Conservation (phyloP, 2,329 filamentous ascomycete genomes). For the Teratosphaeria destructans region DNA sequence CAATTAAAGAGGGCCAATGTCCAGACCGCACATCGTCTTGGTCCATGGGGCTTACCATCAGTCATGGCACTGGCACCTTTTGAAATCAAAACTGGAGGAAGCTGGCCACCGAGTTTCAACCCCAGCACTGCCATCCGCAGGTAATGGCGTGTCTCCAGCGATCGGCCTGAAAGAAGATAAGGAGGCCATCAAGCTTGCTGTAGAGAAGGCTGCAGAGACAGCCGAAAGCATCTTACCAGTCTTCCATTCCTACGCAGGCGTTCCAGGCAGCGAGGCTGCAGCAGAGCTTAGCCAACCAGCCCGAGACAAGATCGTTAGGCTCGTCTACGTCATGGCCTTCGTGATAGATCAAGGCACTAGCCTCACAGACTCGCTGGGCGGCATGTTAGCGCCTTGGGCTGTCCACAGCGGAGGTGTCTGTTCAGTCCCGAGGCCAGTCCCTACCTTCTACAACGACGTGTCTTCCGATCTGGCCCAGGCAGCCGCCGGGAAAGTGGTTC, state of each 20-base stretch:
- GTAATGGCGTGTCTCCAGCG: conserved; percentile 1
- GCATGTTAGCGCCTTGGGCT: conserved; percentile 6
- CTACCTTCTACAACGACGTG: conserved; percentile 11
- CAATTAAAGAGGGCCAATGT: conserved; percentile 1
- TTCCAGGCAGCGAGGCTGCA: conserved; percentile 12
- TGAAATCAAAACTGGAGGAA: conserved; percentile 5
- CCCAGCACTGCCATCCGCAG: conserved; percentile 8
- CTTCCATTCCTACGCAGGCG: conserved; percentile 12
- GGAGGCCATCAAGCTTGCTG: conserved; percentile 6
- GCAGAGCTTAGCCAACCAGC: conserved; percentile 5
- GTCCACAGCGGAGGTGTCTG: background rate
- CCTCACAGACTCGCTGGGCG: background rate
- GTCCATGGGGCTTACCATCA: conserved; percentile 12
- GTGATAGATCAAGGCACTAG: conserved; percentile 5
- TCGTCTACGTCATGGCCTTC: conserved; percentile 11
- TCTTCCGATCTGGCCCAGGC: conserved; percentile 7
- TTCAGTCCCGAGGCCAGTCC: conserved; percentile 6
- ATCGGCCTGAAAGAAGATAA: conserved; percentile 4
- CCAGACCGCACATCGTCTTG: conserved; percentile 11
- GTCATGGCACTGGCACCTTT: conserved; percentile 7
- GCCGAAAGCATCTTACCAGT: conserved; percentile 10
- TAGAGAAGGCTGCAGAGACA: conserved; percentile 8
- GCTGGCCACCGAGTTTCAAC: conserved; percentile 9
- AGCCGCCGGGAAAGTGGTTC: conserved; percentile 5
- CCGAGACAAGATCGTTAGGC: conserved; percentile 6